phyloP scores from a whole-genome alignment of 2,329 filamentous ascomycete genomes.

The Monilinia aucupariae region DNA sequence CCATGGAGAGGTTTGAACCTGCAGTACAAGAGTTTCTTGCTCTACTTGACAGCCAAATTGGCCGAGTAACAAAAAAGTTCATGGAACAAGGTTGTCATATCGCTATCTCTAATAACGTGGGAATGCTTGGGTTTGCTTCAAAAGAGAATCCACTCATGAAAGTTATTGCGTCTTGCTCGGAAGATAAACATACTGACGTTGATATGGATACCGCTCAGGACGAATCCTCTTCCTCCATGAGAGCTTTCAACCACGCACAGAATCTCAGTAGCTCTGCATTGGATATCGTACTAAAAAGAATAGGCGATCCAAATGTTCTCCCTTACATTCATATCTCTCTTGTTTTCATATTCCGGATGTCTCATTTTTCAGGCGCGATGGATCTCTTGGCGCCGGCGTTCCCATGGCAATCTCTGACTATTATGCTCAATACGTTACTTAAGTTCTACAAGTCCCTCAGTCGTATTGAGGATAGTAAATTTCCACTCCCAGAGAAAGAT shows the following conservation, averaged over 20 bases:
- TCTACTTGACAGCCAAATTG: constrained; percentile 54
- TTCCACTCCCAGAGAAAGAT: constrained; percentile 27
- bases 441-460: constrained; percentile 10
- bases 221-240: constrained; percentile 9
- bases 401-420: constrained; percentile 23
- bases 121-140: constrained; percentile 31
- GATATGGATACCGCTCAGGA: constrained; percentile 16
- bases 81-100: constrained; percentile 51
- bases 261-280: constrained; percentile 18
- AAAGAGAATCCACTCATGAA: constrained; percentile 32
- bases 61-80: constrained; percentile 40
- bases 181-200: constrained; percentile 16
- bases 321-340: constrained; percentile 26
- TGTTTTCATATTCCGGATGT: constrained; percentile 24
- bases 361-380: constrained; percentile 21
- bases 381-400: constrained; percentile 20
- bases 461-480: constrained; percentile 20
- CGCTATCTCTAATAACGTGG: constrained; percentile 43
- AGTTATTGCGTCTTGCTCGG: constrained; percentile 17
- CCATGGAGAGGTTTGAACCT: constrained; percentile 42
- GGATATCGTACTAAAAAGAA: constrained; percentile 22
- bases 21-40: constrained; percentile 47
- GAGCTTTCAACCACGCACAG: constrained; percentile 21
- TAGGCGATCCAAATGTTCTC: constrained; percentile 27
- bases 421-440: constrained; percentile 24